Evolutionary conservation across 2,329 filamentous ascomycete genomes (phyloP), one percentile per base, ranked within the genome.

Genomic region (Penicillium sp.): DNA sequence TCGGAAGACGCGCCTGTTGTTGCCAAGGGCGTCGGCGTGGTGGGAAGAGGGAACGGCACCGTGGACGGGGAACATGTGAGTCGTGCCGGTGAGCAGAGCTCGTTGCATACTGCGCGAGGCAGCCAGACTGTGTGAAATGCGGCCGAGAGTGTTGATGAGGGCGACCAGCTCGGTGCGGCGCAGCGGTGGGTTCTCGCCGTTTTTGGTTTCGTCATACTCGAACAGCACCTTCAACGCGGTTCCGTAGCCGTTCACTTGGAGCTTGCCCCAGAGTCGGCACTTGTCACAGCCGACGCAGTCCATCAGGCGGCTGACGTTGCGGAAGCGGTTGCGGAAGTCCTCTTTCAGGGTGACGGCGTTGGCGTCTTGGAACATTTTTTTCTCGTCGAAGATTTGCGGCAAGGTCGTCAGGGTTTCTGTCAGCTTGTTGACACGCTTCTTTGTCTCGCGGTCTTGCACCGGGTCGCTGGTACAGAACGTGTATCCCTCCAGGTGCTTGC

Each of bases 201-300:
- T 80, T 64, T 85, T 81, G 7, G 78, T 82, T 59, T 87, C 81
- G 61, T 96, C 91, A 59, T 91, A 94, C 73, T 99, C 94, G 67
- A 99, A 99, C 1, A 99, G 81, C 4, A 99, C 88, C 76, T 99
- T 99, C 59, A 99, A 78, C 0, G 94, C 94, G 0, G 94, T 91
- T 46, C 94, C 94, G 70, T 97, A 97, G 2, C 94, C 94, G 11
- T 90, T 89, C 0, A 91, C 96, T 76, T 99, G 94, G 35, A 99
- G 77, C 76, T 99, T 99, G 45, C 94, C 94, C 94, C 94, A 99
- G 2, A 99, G 85, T 8, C 94, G 86, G 76, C 94, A 99, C 78
- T 99, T 99, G 77, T 99, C 94, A 74, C 94, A 99, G 41, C 94
- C 94, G 18, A 97, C 93, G 64, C 94, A 99, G 74, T 99, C 94